Evolutionary conservation across 2,329 filamentous ascomycete genomes (phyloP).

Genomic region (Colletotrichum melonis): DNA sequence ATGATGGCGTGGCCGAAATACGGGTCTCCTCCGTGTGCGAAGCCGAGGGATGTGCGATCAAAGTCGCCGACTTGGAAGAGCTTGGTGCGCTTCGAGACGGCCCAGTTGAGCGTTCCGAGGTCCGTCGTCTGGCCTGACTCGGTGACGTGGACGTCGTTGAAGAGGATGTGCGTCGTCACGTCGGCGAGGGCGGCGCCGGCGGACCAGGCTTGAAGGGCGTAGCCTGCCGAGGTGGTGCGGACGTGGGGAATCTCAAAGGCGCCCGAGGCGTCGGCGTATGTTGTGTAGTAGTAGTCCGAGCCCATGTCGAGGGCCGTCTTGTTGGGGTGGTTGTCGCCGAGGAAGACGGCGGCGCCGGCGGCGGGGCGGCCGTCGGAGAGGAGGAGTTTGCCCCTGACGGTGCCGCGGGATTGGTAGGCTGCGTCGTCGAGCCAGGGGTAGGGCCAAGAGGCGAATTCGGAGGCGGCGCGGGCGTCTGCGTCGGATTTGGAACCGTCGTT

Average conservation of each 20-base stretch:
- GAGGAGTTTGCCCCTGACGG: slow-evolving; percentile 54
- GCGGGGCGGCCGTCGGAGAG: slow-evolving; percentile 61
- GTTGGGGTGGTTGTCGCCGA: slow-evolving; percentile 46
- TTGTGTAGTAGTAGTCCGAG: slow-evolving; percentile 60
- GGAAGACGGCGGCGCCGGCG: slow-evolving; percentile 50
- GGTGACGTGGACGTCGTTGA: slow-evolving; percentile 52
- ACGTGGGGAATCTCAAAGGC: slow-evolving; percentile 56
- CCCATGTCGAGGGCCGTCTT: slow-evolving; percentile 60
- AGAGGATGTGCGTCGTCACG: slow-evolving; percentile 56
- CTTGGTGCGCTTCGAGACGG: slow-evolving; percentile 47
- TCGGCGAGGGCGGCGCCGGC: slow-evolving; percentile 56
- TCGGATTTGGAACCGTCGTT: slow-evolving; percentile 60
- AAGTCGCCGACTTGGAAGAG: slow-evolving; percentile 54
- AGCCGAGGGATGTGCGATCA: slow-evolving; percentile 33
- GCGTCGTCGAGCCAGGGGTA: slow-evolving; percentile 60
- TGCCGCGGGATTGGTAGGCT: slow-evolving; percentile 60
- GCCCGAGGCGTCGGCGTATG: slow-evolving; percentile 55
- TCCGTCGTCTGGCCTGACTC: slow-evolving; percentile 45
- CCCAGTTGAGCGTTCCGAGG: slow-evolving; percentile 54
- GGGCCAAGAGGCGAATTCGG: slow-evolving; percentile 57
- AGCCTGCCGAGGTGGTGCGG: slow-evolving; percentile 53
- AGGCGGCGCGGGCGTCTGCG: slow-evolving; percentile 49
- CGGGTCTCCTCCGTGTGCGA: slow-evolving; percentile 40
- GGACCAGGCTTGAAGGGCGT: slow-evolving; percentile 62
- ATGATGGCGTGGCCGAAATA: slow-evolving; percentile 56